Conservation (phyloP, 2,329 filamentous ascomycete species). For the Fusarium siculi region DNA sequence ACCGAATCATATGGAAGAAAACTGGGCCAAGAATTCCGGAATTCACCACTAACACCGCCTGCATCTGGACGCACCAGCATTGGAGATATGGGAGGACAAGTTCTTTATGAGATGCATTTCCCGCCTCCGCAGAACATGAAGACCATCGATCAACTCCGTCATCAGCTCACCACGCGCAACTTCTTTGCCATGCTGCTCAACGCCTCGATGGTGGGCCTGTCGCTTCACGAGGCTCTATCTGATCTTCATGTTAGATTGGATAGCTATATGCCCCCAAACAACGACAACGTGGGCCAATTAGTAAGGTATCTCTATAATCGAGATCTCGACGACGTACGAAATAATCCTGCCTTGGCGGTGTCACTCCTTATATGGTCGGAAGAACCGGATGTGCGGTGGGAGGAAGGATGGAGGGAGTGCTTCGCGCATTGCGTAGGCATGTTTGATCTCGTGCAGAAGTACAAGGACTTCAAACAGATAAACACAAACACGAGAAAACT, state of each 20-base stretch:
- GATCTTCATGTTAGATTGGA: conserved; percentile 72
- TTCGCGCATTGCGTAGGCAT: conserved; percentile 76
- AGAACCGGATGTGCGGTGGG: conserved; percentile 68
- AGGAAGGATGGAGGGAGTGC: conserved; percentile 73
- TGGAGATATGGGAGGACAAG: conserved; percentile 59
- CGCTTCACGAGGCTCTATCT: conserved; percentile 69
- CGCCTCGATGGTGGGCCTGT: conserved; percentile 72
- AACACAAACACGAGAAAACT: conserved; percentile 71
- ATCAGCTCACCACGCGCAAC: conserved; percentile 75
- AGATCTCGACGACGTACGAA: conserved; percentile 72
- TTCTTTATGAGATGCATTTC: conserved; percentile 72
- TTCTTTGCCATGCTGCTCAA: conserved; percentile 74
- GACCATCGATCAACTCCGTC: conserved; percentile 61
- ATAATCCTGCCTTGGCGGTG: conserved; percentile 68
- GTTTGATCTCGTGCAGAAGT: conserved; percentile 62
- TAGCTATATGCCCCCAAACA: conserved; percentile 65
- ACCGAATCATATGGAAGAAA: conserved; percentile 53
- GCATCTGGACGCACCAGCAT: conserved; percentile 54
- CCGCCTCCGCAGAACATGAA: conserved; percentile 63
- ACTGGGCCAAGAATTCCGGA: conserved; percentile 13
- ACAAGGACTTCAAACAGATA: conserved; percentile 66
- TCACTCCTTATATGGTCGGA: conserved; percentile 75
- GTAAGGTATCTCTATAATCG: conserved; percentile 69
- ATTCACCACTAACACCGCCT: conserved; percentile 45
- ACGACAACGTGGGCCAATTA: conserved; percentile 68